Conservation (phyloP, 768 basidiomycete genomes). For the Crepidotus variabilis region DNA sequence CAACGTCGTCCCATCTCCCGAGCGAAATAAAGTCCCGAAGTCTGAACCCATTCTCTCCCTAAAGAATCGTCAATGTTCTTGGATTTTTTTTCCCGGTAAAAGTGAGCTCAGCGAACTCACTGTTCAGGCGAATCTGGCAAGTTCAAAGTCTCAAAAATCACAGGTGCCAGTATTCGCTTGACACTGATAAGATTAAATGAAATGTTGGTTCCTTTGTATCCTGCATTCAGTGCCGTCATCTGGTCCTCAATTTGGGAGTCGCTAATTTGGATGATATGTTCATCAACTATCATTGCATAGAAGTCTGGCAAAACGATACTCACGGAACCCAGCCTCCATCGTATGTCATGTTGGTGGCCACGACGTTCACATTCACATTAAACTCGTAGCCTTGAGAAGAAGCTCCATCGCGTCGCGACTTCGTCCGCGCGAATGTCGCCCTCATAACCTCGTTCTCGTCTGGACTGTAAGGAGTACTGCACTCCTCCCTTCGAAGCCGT, state of each 20-base stretch:
- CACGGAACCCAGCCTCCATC: slow-evolving; percentile 19
- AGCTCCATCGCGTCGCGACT: background rate
- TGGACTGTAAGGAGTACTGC: background rate
- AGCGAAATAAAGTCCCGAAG: background rate
- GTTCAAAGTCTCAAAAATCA: slow-evolving; percentile 16
- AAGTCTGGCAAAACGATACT: background rate
- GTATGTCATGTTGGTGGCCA: slow-evolving; percentile 12
- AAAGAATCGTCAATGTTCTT: background rate
- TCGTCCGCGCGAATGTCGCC: background rate
- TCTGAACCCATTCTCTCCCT: background rate
- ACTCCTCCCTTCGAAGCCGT: background rate
- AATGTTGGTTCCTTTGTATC: slow-evolving; percentile 26
- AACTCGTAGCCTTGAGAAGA: slow-evolving; percentile 5
- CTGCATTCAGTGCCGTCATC: slow-evolving; percentile 29
- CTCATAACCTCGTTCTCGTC: background rate
- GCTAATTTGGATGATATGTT: slow-evolving; percentile 7
- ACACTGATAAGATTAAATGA: slow-evolving; percentile 24
- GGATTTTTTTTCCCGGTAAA: too few species aligned
- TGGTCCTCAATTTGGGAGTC: slow-evolving; percentile 23
- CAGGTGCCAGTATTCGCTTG: slow-evolving; percentile 24
- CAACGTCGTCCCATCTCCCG: background rate
- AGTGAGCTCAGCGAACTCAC: too few species aligned
- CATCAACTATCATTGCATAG: background rate
- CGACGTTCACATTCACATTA: slow-evolving; percentile 11
- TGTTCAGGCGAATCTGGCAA: slow-evolving; percentile 8